These are phyloP conservation scores for Debaryomyces sp. DNA, from an alignment of 1,139 yeast species.

Conservation along the genomic window DNA sequence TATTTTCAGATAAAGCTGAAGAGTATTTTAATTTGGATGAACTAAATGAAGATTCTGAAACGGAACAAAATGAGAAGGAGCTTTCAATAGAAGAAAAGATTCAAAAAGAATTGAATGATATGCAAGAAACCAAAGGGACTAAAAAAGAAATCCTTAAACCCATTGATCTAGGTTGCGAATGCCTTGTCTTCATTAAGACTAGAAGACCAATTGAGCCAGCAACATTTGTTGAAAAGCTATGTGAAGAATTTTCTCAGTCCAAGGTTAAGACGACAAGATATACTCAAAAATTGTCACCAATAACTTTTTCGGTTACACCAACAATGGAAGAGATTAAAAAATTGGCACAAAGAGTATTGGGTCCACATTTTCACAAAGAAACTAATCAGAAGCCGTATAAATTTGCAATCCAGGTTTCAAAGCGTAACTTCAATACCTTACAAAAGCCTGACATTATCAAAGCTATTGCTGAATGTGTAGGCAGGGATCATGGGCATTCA, in stretches of 20 bases:
- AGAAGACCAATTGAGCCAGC: constrained; percentile 81
- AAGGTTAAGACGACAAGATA: constrained; percentile 63
- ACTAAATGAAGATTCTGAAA: constrained; percentile 29
- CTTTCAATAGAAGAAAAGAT: constrained; percentile 76
- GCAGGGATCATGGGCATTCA: constrained; percentile 67
- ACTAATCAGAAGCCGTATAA: constrained; percentile 52
- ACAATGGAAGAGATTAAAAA: constrained; percentile 65
- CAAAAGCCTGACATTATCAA: constrained; percentile 70
- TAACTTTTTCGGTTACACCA: constrained; percentile 75
- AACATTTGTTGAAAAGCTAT: constrained; percentile 60
- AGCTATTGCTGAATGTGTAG: constrained; percentile 72
- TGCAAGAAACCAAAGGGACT: constrained; percentile 46
- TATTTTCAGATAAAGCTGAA: constrained; percentile 59
- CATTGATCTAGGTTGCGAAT: constrained; percentile 78
- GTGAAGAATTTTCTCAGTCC: constrained; percentile 58
- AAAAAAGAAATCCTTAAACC: constrained; percentile 58
- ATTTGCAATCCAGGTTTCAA: constrained; percentile 81
- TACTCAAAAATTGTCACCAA: constrained; percentile 80
- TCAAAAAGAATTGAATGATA: constrained; percentile 62
- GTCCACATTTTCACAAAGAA: constrained; percentile 67
- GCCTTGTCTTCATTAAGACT: constrained; percentile 80
- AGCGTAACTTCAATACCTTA: constrained; percentile 76
- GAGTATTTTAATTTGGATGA: constrained; percentile 50
- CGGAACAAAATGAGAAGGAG: constrained; percentile 32
- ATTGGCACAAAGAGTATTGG: constrained; percentile 57